Evolutionary conservation across 177 flowering plant genomes (phyloP), one percentile per base, ranked within the genome.

Genomic region (Tripterygium wilfordii): DNA sequence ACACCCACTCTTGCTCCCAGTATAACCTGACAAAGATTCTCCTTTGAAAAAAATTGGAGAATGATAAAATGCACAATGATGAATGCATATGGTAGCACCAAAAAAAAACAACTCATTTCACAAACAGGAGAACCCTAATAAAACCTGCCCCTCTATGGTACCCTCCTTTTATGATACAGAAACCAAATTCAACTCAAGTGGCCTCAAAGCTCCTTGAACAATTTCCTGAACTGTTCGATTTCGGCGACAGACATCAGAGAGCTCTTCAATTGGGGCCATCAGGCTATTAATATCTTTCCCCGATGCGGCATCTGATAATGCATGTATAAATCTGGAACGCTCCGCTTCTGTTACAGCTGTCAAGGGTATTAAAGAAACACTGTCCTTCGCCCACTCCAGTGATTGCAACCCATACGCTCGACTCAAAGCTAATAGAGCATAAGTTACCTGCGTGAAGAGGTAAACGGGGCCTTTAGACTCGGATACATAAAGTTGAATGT

Each of bases 211-310:
- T 51, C 76, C 88, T 58, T 84, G 97, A 43, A 92, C 99, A 27
- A 89, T 86, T 65, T 94, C 99, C 61, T 86, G 95, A 51, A 94
- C 97, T 1, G 87, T 76, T 58, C 88, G 62, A 43, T 92, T 92
- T 2, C 98, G 80, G 0, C 98, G 81, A 54, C 96, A 92, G 54
- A 92, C 87, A 61, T 88, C 96, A 15, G 97, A 86, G 14, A 89
- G 66, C 61, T 89, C 99, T 53, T 87, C 97, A 20, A 87, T 52
- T 3, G 88, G 82, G 49, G 50, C 71, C 26, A 65, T 60, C 12
- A 82, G 37, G 19, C 66, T 44, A 24, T 76, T 71, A 4, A 75
- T 51, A 56, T 79, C 76, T 29, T 65, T 71, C 14, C 90, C 96
- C 10, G 79, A 63, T 36, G 92, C 88, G 8, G 79, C 88, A 22